Evolutionary conservation across 805 yeast species (phyloP), one percentile per base, ranked within the genome.

Genomic region (Debaryomyces maramus): DNA sequence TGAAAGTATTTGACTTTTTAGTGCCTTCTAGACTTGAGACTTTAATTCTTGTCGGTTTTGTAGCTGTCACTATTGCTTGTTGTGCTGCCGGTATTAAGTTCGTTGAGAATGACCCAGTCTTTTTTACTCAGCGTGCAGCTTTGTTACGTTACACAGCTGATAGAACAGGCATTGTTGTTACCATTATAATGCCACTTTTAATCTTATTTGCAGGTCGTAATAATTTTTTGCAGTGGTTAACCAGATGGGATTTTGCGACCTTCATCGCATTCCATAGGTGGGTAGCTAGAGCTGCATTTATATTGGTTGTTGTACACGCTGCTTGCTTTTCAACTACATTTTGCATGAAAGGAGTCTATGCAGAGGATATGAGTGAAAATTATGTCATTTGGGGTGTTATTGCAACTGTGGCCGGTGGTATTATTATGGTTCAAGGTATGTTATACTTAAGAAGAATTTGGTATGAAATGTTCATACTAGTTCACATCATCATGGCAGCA

Each of bases 181-280:
- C 70, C 3, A 66, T 72, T n/a, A 46, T 51, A 58, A 72, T 61
- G 59, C 87, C 88, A 3, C 56, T 79, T 32, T 46, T 80, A 32
- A 63, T 78, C 22, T 57, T 80, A 36, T 80, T 81, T 53, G 81
- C 85, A 2, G 79, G 85, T 30, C 63, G 87, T 49, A 82, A 82
- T 58, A 82, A 81, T 52, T 56, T 83, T 35, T 56, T 82, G 41
- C 80, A 74, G 44, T 77, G 78, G 77, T 13, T 77, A 13, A 77
- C 87, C 1, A 75, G 83, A 18, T 77, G 84, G 83, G 65, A 63
- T 32, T 72, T 58, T 50, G 58, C 68, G 20, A 60, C 70, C 2
- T 72, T 69, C 50, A 61, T 71, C 23, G 45, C 62, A 11, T 70
- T 60, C 45, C 80, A 75, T 48, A 69, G 70, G 48, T 73, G 77